phyloP scores from a whole-genome alignment of 805 yeast genomes.

The Dipodascus albidus region DNA sequence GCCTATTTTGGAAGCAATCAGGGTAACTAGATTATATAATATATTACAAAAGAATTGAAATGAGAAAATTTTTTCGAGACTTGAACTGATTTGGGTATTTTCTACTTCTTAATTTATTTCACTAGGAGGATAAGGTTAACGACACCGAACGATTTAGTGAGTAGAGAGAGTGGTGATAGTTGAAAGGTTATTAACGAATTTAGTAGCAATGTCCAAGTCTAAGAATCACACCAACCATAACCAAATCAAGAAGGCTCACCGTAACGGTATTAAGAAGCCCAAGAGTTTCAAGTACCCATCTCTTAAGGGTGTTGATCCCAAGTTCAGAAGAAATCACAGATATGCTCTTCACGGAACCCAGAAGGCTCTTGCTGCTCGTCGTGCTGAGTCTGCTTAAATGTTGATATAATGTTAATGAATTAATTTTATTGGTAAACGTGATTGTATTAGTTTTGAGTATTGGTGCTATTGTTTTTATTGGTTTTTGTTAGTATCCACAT shows the following conservation, averaged over 20 bases:
- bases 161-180: neutral
- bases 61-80: neutral
- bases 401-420: neutral
- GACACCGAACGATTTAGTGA: neutral
- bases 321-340: conserved; percentile 99
- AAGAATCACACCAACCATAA: conserved; percentile 99
- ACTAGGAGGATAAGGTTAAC: neutral
- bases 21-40: neutral
- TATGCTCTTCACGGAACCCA: conserved; percentile 97
- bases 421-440: neutral
- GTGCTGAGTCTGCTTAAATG: conserved; percentile 13
- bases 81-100: neutral
- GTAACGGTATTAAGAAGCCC: conserved; percentile 99
- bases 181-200: neutral
- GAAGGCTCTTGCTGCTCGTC: conserved; percentile 79
- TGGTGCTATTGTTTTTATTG: too few relatives aligned
- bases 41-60: too few relatives aligned
- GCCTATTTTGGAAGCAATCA: neutral
- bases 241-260: conserved; percentile 99
- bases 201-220: conserved; percentile 76
- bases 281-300: conserved; percentile 97
- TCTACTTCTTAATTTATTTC: neutral
- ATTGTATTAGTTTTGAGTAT: too few relatives aligned
- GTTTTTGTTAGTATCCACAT: too few relatives aligned
- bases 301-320: conserved; percentile 97